These are phyloP conservation scores for Linum lewisii DNA, from an alignment of 345 rosid genomes.

Conservation along the genomic window DNA sequence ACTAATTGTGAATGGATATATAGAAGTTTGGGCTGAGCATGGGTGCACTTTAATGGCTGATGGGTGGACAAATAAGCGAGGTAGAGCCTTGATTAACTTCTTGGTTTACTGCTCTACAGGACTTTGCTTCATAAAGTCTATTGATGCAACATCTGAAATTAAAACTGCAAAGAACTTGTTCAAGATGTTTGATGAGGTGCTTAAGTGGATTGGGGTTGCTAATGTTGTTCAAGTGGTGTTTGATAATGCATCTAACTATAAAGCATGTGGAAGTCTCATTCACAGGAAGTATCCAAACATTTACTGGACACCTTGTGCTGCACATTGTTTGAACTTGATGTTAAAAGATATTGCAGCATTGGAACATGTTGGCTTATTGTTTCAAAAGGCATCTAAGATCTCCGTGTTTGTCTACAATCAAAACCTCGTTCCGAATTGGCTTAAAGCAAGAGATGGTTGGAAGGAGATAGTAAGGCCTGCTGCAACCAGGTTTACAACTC, in stretches of 20 bases:
- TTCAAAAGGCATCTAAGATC: no score
- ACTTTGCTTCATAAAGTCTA: not conserved
- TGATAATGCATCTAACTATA: not conserved
- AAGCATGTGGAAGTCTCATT: not conserved
- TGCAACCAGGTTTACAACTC: not conserved
- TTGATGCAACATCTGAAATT: not conserved
- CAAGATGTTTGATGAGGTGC: not conserved
- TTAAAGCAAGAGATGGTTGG: slow-evolving; percentile 2
- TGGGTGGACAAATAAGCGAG: not conserved
- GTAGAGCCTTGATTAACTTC: slow-evolving; percentile 1
- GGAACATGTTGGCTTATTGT: no score
- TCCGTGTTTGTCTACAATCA: not conserved
- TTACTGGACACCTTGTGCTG: not conserved
- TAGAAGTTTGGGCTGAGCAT: not conserved
- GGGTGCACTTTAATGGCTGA: not conserved
- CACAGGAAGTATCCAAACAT: not conserved
- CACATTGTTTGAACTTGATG: not conserved
- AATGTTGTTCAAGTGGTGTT: not conserved
- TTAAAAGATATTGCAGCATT: not conserved
- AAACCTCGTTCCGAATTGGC: slow-evolving; percentile 4
- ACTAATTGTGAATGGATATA: not conserved
- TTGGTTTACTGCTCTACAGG: slow-evolving; percentile 1
- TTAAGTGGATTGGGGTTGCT: not conserved
- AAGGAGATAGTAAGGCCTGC: not conserved
- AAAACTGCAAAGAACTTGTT: not conserved